phyloP scores from a whole-genome alignment of 225 moss, liverwort and hornwort genomes.

The Ulota crispa region DNA sequence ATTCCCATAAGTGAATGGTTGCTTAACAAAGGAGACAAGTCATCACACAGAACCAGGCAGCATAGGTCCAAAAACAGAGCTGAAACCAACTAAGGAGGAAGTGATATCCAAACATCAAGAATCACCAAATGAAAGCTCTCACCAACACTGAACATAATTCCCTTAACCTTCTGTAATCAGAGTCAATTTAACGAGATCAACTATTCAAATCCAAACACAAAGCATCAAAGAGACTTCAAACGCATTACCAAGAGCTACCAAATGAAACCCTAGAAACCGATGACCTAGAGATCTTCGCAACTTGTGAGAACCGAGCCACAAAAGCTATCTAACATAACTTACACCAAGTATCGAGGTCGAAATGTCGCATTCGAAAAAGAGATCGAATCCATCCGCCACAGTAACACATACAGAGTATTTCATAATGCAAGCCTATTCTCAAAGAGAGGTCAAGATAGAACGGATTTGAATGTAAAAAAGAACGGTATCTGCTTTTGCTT shows the following conservation, averaged over 20 bases:
- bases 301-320: conserved; percentile 5
- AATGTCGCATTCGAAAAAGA: not conserved
- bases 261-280: conserved; percentile 44
- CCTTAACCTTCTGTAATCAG: conserved; percentile 7
- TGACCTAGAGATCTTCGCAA: conserved; percentile 30
- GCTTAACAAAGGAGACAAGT: conserved; percentile 8
- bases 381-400: conserved; percentile 17
- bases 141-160: conserved; percentile 19
- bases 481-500: not conserved
- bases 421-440: not conserved
- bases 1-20: not conserved
- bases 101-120: conserved; percentile 20
- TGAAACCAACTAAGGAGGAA: not conserved
- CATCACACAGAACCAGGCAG: not conserved
- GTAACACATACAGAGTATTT: not conserved
- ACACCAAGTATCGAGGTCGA: not conserved
- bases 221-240: not conserved
- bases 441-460: not conserved
- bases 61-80: conserved; percentile 6
- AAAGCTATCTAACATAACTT: not conserved
- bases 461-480: not conserved
- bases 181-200: conserved; percentile 8
- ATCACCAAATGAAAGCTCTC: not conserved
- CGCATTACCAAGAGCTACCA: conserved; percentile 6
- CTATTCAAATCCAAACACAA: conserved; percentile 17